Conservation (phyloP, 768 basidiomycete species). For the Leccinum variicolor region DNA sequence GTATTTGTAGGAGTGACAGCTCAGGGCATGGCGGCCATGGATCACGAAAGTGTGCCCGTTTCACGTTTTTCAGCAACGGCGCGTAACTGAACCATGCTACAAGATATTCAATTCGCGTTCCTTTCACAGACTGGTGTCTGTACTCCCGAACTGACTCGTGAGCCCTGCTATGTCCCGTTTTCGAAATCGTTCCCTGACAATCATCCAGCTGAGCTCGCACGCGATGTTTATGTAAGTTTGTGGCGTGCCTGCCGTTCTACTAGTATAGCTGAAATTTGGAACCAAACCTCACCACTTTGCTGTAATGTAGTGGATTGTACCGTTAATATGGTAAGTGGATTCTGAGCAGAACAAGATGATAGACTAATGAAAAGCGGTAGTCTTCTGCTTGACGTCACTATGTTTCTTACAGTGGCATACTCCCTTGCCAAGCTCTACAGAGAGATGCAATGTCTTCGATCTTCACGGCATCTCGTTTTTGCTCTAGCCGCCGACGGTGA, state of each 20-base stretch:
- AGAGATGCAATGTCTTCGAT: neutral
- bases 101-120: neutral
- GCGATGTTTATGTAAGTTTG: neutral
- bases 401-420: neutral
- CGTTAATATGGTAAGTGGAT: neutral
- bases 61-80: neutral
- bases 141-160: neutral
- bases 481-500: neutral
- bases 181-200: neutral
- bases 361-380: neutral
- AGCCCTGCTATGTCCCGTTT: neutral
- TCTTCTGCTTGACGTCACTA: neutral
- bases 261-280: neutral
- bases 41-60: neutral
- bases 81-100: neutral
- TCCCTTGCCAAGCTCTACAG: neutral
- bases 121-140: neutral
- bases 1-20: neutral
- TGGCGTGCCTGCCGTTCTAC: neutral
- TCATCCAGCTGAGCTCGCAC: neutral
- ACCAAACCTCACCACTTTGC: neutral
- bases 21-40: neutral
- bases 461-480: neutral
- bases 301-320: neutral
- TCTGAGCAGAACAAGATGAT: neutral